Conservation (phyloP, 176 grass and related monocot genomes). For the Carex parvula region DNA sequence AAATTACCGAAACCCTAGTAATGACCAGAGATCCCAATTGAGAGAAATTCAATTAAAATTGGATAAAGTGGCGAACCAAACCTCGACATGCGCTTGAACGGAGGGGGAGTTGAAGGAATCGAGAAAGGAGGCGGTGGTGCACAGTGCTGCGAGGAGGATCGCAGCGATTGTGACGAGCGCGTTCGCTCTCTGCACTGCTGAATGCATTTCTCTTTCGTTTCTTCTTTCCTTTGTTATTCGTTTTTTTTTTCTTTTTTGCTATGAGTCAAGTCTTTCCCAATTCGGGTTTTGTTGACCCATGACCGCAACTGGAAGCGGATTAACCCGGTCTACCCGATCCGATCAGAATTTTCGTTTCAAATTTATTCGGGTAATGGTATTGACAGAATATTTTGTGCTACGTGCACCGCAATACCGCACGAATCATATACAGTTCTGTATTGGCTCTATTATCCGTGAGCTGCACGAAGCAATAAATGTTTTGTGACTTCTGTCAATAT, state of each 20-base stretch:
- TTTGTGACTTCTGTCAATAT: too few relatives aligned
- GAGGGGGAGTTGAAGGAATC: slow-evolving; percentile 33
- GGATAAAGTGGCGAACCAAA: not conserved
- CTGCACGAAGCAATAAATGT: too few relatives aligned
- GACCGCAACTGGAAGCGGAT: too few relatives aligned
- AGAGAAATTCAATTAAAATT: not conserved
- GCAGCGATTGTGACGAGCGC: slow-evolving; percentile 16
- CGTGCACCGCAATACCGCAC: too few relatives aligned
- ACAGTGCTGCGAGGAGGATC: slow-evolving; percentile 13
- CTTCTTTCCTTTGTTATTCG: not conserved
- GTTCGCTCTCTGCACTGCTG: slow-evolving; percentile 22
- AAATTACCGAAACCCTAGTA: not conserved
- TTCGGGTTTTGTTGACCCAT: not conserved
- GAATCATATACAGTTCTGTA: too few relatives aligned
- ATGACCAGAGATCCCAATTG: not conserved
- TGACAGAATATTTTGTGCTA: too few relatives aligned
- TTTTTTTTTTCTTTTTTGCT: not conserved
- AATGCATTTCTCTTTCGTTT: slow-evolving; percentile 16
- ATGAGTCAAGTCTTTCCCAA: not conserved
- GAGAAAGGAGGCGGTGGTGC: slow-evolving; percentile 22
- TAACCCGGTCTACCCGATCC: too few relatives aligned
- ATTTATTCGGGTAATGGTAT: too few relatives aligned
- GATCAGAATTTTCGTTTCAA: too few relatives aligned
- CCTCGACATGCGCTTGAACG: slow-evolving; percentile 25
- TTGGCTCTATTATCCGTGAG: too few relatives aligned